Percentiles rank a stretch among this genome's conserved stretches.
These are phyloP conservation scores for Pleurotus salmoneostramineus DNA, from an alignment of 768 basidiomycete species.

Conservation along the genomic window DNA sequence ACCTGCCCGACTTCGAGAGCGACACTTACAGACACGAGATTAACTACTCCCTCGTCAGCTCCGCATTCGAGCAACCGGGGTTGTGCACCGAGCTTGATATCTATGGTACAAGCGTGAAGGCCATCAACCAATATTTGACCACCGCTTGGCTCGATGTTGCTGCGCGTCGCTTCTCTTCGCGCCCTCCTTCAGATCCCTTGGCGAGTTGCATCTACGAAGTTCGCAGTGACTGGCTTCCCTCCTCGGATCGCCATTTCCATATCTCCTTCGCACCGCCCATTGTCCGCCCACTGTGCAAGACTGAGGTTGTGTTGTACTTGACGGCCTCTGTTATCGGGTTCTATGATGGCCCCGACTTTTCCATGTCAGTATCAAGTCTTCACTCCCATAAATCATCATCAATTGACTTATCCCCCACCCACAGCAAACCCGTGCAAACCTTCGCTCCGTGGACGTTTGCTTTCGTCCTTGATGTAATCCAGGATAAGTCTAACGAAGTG, in stretches of 20 bases:
- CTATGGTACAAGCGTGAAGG: conserved; percentile 8
- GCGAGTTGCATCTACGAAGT: conserved; percentile 8
- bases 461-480: conserved; percentile 1
- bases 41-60: conserved; percentile 17
- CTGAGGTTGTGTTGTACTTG: conserved; percentile 18
- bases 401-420: background rate
- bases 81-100: conserved; percentile 11
- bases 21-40: conserved; percentile 12
- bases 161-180: background rate
- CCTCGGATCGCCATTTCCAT: conserved; percentile 14
- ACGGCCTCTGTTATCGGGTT: conserved; percentile 11
- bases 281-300: conserved; percentile 14
- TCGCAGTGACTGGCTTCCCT: conserved; percentile 8
- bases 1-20: conserved; percentile 19
- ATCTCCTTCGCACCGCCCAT: conserved; percentile 14
- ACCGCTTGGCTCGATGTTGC: conserved; percentile 7
- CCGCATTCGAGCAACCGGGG: conserved; percentile 7
- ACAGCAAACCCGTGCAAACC: background rate
- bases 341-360: conserved; percentile 9
- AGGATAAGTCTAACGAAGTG: background rate
- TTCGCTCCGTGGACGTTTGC: background rate
- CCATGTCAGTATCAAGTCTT: background rate
- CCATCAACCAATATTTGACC: conserved; percentile 14
- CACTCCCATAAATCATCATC: background rate
- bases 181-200: background rate